phyloP scores from a whole-genome alignment of 2,329 filamentous ascomycete species.

The Paraphaeosphaeria minitans region DNA sequence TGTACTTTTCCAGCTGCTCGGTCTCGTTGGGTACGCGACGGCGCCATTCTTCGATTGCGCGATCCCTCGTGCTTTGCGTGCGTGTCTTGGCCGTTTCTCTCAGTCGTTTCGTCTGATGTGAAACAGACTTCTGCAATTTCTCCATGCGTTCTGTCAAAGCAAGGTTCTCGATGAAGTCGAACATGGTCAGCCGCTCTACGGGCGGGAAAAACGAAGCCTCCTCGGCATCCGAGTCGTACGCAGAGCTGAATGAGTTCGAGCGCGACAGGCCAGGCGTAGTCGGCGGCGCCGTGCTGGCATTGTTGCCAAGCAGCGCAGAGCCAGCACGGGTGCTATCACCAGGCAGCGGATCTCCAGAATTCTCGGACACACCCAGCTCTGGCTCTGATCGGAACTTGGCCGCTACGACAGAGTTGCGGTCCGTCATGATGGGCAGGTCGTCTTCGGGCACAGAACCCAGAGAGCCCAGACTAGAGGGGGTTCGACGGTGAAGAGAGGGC shows the following conservation, averaged over 20 bases:
- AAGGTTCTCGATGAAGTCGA: constrained; percentile 93
- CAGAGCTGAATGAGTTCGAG: constrained; percentile 79
- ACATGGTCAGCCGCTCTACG: constrained; percentile 84
- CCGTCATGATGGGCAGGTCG: constrained; percentile 37
- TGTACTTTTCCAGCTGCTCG: constrained; percentile 90
- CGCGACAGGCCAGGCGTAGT: constrained; percentile 68
- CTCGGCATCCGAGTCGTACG: constrained; percentile 84
- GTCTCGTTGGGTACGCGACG: constrained; percentile 84
- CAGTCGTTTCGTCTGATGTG: constrained; percentile 83
- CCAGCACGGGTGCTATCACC: constrained; percentile 34
- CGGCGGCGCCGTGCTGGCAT: constrained; percentile 46
- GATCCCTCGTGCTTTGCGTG: constrained; percentile 79
- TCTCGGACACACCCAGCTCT: constrained; percentile 33
- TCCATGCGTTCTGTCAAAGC: constrained; percentile 88
- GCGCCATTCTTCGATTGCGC: constrained; percentile 91
- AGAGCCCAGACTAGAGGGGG: constrained; percentile 34
- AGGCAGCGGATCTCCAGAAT: constrained; percentile 29
- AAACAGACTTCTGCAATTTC: constrained; percentile 82
- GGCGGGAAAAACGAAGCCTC: constrained; percentile 67
- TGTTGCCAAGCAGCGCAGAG: constrained; percentile 44
- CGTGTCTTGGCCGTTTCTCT: constrained; percentile 79
- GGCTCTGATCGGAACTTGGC: constrained; percentile 39
- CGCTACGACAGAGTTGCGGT: constrained; percentile 19
- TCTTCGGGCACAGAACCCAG: constrained; percentile 37
- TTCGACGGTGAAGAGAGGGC: constrained; percentile 35